A percentile compares a stretch with the other conserved stretches of the same genome.
phyloP scores from a whole-genome alignment of 1,284 basidiomycete species.

The Lentinula novae-zelandiae region DNA sequence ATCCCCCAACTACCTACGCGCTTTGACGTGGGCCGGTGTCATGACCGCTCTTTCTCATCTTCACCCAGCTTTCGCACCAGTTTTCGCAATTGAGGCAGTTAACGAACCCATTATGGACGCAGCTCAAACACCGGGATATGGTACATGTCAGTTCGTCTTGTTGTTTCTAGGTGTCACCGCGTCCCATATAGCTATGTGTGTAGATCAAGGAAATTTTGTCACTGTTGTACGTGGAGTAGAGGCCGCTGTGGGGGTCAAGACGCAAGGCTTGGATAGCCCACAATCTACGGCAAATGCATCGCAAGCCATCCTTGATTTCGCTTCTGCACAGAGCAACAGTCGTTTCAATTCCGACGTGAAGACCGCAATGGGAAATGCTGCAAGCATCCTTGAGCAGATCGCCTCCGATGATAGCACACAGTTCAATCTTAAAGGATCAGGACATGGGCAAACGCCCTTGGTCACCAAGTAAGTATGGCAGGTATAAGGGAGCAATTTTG shows the following conservation, averaged over 20 bases:
- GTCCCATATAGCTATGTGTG: not conserved
- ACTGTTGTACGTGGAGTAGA: slow-evolving; percentile 63
- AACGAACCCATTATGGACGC: slow-evolving; percentile 77
- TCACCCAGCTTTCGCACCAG: slow-evolving; percentile 60
- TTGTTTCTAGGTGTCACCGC: not conserved
- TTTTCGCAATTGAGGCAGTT: slow-evolving; percentile 70
- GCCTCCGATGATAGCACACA: slow-evolving; percentile 28
- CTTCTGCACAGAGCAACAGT: not conserved
- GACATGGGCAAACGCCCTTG: slow-evolving; percentile 29
- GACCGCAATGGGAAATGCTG: slow-evolving; percentile 41
- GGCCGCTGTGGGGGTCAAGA: slow-evolving; percentile 49
- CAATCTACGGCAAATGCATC: slow-evolving; percentile 37
- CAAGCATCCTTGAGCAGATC: slow-evolving; percentile 47
- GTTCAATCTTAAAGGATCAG: slow-evolving; percentile 20
- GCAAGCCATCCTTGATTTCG: slow-evolving; percentile 22
- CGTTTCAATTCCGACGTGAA: not conserved
- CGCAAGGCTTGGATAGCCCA: slow-evolving; percentile 21
- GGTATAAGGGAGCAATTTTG: not conserved
- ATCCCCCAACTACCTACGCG: slow-evolving; percentile 66
- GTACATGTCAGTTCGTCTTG: slow-evolving; percentile 45
- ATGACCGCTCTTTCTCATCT: slow-evolving; percentile 71
- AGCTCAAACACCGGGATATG: slow-evolving; percentile 58
- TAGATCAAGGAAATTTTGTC: slow-evolving; percentile 73
- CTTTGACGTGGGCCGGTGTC: slow-evolving; percentile 72
- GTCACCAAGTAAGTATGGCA: slow-evolving; percentile 42